Evolutionary conservation across 2,329 filamentous ascomycete genomes (phyloP), one percentile per base, ranked within the genome.

Genomic region (Pseudocercospora pini-densiflorae): DNA sequence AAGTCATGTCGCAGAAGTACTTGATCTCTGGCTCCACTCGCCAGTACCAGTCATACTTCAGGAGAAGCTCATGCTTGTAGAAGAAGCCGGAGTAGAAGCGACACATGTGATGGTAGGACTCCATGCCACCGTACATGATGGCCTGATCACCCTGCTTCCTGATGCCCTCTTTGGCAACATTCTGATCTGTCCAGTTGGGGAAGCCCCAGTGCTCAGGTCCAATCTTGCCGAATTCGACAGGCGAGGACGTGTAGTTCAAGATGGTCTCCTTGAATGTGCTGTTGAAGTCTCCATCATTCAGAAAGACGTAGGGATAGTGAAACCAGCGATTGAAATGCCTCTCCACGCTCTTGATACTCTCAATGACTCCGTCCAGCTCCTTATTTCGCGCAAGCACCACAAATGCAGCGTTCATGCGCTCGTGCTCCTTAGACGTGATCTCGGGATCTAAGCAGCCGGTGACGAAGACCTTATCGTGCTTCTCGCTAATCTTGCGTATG

Each of bases 41-140:
- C 95, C 95, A 99, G 84, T 99, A 99, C 95, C 95, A 99, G 78
- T 98, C 93, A 81, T 98, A 99, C 81, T 98, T 98, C 77, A 92
- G 88, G 54, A 99, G 87, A 36, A 98, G 87, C 70, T 94, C 91
- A 78, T 99, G 95, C 80, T 97, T 97, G 85, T 95, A 99, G 82
- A 99, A 99, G 82, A 96, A 95, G 91, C 94, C 95, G 70, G 95
- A 99, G 82, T 99, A 99, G 84, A 99, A 99, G 73, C 95, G 89
- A 79, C 95, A 99, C 95, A 99, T 99, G 81, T 96, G 91, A 77
- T 99, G 95, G 78, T 99, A 99, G 81, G 94, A 97, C 80, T 98
- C 95, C 85, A 99, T 90, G 55, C 95, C 95, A 79, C 95, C 95
- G 78, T 98, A 99, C 95, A 99, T 99, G 84, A 99, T 97, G 55